Evolutionary conservation across 23 red algal species (phyloP), one percentile per base, ranked within the genome.

Genomic region (Porphyridium purpureum): DNA sequence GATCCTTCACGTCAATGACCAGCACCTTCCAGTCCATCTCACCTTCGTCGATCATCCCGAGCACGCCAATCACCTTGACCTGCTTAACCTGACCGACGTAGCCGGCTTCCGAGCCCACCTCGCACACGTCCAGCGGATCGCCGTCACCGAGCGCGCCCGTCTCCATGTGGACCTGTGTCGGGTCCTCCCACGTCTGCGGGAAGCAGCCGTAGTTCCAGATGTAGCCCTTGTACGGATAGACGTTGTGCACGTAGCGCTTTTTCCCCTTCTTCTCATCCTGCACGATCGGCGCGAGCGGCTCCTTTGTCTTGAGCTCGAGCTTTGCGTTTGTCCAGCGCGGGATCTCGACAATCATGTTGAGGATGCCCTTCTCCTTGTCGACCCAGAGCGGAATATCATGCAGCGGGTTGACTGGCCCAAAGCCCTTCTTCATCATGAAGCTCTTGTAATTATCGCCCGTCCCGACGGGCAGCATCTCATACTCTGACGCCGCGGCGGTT

Each of bases 1-100:
- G 88, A 49, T 94, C 88, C 21, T 76, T 19, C 14, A 79, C 31
- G 57, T 94, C 81, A 21, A 94, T 62, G 20, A 84, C 88, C 34
- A 94, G 72, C 29, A 94, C 49, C 54, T 94, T 94, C 88, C 88
- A 94, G 33, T 94, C 88, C 88, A 94, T 94, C 38, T 94, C 88
- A 3, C 88, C 88, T 41, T 84, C 80, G 64, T 94, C 88, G 44
- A 94, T 94, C 88, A 94, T 94, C 30, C 88, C 88, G 1, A 94
- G 70, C n/a, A 94, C 88, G 49, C 88, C 88, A 20, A 94, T 24
- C 1, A 94, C 70, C 60, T 94, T 94, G 38, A 94, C 88, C 60
- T 84, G 88, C 70, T 84, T 84, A 14, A 94, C 75, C 40, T 80
- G 55, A 4, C 88, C 88, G 29, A 94, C 56, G 11, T 66, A 47